Evolutionary conservation across 306 rosid genomes (phyloP).

Genomic region (Vicia faba): DNA sequence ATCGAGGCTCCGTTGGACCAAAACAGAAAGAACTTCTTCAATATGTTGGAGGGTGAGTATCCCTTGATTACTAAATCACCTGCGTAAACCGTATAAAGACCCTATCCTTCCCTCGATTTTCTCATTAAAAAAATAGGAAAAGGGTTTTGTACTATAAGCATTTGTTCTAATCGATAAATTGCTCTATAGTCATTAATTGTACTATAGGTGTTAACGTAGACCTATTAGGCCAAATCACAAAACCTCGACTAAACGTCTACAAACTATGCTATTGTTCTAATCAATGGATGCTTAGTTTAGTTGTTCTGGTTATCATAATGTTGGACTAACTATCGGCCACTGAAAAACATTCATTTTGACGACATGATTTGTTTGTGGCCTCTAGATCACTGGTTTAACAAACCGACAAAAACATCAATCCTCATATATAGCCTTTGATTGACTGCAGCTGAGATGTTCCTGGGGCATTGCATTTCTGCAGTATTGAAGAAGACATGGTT

Average conservation of each 20-base stretch:
- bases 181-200: background rate
- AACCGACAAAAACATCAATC: constrained; percentile 27
- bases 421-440: constrained; percentile 93
- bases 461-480: constrained; percentile 99
- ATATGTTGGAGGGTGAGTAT: constrained; percentile 82
- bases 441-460: constrained; percentile 99
- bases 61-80: constrained; percentile 9
- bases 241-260: background rate
- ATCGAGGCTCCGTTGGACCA: constrained; percentile 73
- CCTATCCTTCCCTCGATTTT: constrained; percentile 2
- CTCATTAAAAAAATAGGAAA: constrained; percentile 30
- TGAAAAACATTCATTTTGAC: constrained; percentile 16
- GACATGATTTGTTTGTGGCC: constrained; percentile 1
- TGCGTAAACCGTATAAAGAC: constrained; percentile 21
- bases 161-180: background rate
- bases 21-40: constrained; percentile 93
- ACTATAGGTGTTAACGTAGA: background rate
- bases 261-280: background rate
- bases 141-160: no score
- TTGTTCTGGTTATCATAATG: constrained; percentile 5
- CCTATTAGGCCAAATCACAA: background rate
- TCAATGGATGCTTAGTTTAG: constrained; percentile 9
- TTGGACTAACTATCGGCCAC: background rate
- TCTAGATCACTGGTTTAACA: background rate
- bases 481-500: constrained; percentile 99